These are phyloP conservation scores for Moniliophthora roreri DNA, from an alignment of 1,284 basidiomycete genomes.

Conservation along the genomic window DNA sequence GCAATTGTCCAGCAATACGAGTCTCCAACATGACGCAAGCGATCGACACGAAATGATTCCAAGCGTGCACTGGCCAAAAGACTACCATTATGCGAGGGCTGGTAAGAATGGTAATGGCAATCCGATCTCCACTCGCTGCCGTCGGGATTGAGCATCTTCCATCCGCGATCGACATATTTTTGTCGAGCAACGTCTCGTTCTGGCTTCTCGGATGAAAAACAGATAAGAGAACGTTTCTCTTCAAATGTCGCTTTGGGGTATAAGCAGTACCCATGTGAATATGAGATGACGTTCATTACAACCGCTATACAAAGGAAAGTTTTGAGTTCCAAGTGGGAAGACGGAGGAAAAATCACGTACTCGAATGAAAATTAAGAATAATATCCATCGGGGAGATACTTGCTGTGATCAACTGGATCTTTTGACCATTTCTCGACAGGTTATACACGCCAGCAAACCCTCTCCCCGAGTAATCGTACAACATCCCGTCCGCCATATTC, in stretches of 20 bases:
- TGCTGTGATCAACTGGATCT: conserved; percentile 16
- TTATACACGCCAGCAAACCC: conserved; percentile 13
- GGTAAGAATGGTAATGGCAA: too few species aligned
- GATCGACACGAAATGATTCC: too few species aligned
- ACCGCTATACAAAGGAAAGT: conserved; percentile 11
- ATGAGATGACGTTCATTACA: conserved; percentile 24
- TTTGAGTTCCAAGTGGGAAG: not conserved
- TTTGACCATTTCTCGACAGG: conserved; percentile 8
- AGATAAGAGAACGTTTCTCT: conserved; percentile 9
- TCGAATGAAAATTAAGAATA: conserved; percentile 19
- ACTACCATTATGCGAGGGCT: too few species aligned
- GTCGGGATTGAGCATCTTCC: conserved; percentile 5
- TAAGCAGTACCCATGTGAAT: conserved; percentile 17
- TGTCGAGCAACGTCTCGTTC: not conserved
- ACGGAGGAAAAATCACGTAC: conserved; percentile 10
- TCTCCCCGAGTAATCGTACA: not conserved
- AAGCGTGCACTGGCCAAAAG: too few species aligned
- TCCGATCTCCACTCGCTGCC: not conserved
- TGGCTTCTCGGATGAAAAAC: not conserved
- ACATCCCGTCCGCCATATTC: not conserved
- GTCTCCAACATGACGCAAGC: too few species aligned
- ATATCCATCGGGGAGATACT: conserved; percentile 8
- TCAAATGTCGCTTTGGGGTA: conserved; percentile 24
- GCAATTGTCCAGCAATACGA: too few species aligned
- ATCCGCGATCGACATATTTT: conserved; percentile 9